Base-by-base conservation (phyloP, 371 early-diverging fungal species). In the Mortierella sp. region DNA sequence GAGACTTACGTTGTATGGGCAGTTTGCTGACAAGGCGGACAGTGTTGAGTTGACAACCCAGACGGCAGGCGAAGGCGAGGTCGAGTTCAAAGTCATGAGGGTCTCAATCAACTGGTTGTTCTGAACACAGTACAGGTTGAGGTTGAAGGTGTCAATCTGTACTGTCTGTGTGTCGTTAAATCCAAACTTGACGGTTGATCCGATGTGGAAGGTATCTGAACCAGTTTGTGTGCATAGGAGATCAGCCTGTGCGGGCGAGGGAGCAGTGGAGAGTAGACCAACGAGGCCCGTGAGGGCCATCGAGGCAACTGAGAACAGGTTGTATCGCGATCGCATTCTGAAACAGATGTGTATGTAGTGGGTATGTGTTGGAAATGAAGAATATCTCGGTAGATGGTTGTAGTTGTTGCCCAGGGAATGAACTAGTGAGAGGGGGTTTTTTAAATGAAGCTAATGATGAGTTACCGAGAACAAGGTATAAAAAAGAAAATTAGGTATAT, bases 121-220 rank as follows among this genome's bases (percentile, higher is more conserved):
- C 26, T 74, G 60, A 24, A 57, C 61, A 61, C 80, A 79, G 47
- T 71, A 75, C 49, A 79, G 66, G 39, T 79, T 51, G 37, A 79
- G 35, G 43, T 64, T 62, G 58, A 79, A 79, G 43, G 57, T 58
- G 28, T 67, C 65, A 64, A 79, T 67, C 24, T 49, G 5, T 11
- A 35, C 49, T 4, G 75, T 55, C 59, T 75, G 64, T 14, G 75
- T 75, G 49, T 79, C 75, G 54, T 55, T 65, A 75, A 75, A 79
- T n/a, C 61, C 45, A 47, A 79, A 79, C 67, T 79, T 70, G 58
- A 79, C 22, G 0, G 65, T 75, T 1, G 80, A 74, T 51, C 75
- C 75, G n/a, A 75, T 35, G 9, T 51, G 70, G 62, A 79, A 79
- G 0, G 75, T 74, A 26, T 71, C 72, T 4, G 68, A 20, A 16